Percentiles rank a stretch among this genome's conserved stretches.
Conservation (phyloP, 768 basidiomycete species). For the Lactarius vividus region DNA sequence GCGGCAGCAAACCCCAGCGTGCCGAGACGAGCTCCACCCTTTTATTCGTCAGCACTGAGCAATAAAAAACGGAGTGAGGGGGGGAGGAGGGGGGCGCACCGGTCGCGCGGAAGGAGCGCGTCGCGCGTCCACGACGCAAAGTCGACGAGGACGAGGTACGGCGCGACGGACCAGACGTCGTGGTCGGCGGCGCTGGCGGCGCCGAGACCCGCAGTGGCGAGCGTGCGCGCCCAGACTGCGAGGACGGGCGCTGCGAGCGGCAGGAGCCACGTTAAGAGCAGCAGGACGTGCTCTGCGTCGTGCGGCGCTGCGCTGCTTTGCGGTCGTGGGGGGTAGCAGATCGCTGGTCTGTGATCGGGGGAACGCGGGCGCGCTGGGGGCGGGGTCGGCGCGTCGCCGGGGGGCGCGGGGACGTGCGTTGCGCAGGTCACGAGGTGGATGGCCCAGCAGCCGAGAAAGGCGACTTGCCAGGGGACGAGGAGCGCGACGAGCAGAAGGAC, state of each 20-base stretch:
- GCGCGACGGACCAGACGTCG: slow-evolving; percentile 59
- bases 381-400: slow-evolving; percentile 11
- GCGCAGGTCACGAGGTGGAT: slow-evolving; percentile 71
- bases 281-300: slow-evolving; percentile 59
- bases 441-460: slow-evolving; percentile 80
- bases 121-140: slow-evolving; percentile 51
- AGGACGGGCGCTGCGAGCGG: slow-evolving; percentile 76
- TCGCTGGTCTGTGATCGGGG: slow-evolving; percentile 6
- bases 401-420: slow-evolving; percentile 26
- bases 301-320: slow-evolving; percentile 27
- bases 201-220: slow-evolving; percentile 67
- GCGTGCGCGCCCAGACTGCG: slow-evolving; percentile 86
- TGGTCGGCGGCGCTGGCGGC: slow-evolving; percentile 81
- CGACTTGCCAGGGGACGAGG: slow-evolving; percentile 90
- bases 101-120: slow-evolving; percentile 34
- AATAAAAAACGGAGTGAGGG: not conserved
- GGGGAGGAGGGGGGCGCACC: not conserved
- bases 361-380: slow-evolving; percentile 8
- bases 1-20: slow-evolving; percentile 51
- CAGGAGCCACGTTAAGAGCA: slow-evolving; percentile 78
- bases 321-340: slow-evolving; percentile 8
- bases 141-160: slow-evolving; percentile 63
- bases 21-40: slow-evolving; percentile 37
- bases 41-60: not conserved
- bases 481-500: slow-evolving; percentile 67